Evolutionary conservation across 768 basidiomycete species (phyloP).

Genomic region (Leccinum longicurvipes): DNA sequence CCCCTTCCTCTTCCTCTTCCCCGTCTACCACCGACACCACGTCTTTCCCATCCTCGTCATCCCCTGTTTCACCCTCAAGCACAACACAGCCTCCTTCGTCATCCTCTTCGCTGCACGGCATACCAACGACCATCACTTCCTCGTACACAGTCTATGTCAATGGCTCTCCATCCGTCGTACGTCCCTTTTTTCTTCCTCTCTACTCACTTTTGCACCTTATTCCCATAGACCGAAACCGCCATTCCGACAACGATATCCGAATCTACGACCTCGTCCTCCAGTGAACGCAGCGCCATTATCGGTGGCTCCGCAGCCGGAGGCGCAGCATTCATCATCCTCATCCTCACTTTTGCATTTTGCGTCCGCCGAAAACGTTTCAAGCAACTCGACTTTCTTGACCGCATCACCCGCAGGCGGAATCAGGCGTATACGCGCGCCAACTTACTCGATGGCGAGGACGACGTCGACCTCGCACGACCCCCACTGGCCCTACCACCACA

Average conservation of each 20-base stretch:
- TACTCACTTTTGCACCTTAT: neutral
- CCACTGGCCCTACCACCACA: neutral
- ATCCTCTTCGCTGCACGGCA: slow-evolving; percentile 3
- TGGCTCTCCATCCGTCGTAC: slow-evolving; percentile 16
- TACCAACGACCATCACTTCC: slow-evolving; percentile 18
- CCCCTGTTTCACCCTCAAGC: neutral
- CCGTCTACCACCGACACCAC: neutral
- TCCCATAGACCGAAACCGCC: slow-evolving; percentile 10
- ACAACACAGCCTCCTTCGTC: neutral
- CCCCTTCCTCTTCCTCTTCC: neutral
- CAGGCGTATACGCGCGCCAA: slow-evolving; percentile 18
- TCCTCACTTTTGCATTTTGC: slow-evolving; percentile 36
- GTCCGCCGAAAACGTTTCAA: slow-evolving; percentile 38
- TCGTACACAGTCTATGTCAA: slow-evolving; percentile 16
- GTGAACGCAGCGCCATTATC: slow-evolving; percentile 38
- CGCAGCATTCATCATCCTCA: slow-evolving; percentile 34
- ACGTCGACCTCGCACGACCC: slow-evolving; percentile 5
- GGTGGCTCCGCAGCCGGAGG: slow-evolving; percentile 40
- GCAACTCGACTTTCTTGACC: slow-evolving; percentile 28
- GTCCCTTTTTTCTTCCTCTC: neutral
- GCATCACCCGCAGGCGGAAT: slow-evolving; percentile 23
- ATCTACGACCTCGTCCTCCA: neutral
- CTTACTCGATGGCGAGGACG: slow-evolving; percentile 27
- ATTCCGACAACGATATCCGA: slow-evolving; percentile 21
- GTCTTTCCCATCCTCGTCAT: neutral